Evolutionary conservation across 306 rosid genomes (phyloP).

Genomic region (Corylus americana): DNA sequence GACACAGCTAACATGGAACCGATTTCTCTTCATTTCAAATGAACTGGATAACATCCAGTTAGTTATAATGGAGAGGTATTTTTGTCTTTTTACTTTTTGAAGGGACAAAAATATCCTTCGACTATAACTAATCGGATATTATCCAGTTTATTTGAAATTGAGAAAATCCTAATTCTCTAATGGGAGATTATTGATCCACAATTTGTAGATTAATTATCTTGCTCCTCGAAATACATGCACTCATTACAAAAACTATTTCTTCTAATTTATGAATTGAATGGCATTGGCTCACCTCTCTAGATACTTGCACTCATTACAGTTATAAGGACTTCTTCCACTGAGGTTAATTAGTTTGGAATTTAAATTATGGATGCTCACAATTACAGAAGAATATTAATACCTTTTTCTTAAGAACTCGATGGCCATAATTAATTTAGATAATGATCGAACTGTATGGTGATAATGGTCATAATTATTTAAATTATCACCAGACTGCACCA

Average conservation of each 20-base stretch:
- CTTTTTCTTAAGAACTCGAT: not conserved
- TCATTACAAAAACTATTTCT: too few relatives aligned
- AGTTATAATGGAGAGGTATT: too few relatives aligned
- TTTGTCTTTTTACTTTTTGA: too few relatives aligned
- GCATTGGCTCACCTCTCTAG: not conserved
- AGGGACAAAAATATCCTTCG: too few relatives aligned
- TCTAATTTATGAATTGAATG: not conserved
- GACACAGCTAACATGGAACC: too few relatives aligned
- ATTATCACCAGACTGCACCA: conserved; percentile 4
- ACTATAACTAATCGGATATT: too few relatives aligned
- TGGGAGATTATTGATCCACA: not conserved
- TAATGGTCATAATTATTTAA: conserved; percentile 4
- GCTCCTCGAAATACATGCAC: too few relatives aligned
- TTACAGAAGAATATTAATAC: not conserved
- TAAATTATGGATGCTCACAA: not conserved
- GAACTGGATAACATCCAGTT: too few relatives aligned
- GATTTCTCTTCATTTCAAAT: too few relatives aligned
- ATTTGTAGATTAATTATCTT: not conserved
- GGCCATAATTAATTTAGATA: conserved; percentile 9
- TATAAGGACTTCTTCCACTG: not conserved
- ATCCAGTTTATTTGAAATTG: too few relatives aligned
- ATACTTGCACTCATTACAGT: not conserved
- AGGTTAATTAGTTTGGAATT: not conserved
- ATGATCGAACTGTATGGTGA: not conserved
- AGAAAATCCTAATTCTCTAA: too few relatives aligned